A percentile compares a stretch with the other conserved stretches of the same genome.
Conservation (phyloP, 306 rosid genomes). For the Trifolium pratense region DNA sequence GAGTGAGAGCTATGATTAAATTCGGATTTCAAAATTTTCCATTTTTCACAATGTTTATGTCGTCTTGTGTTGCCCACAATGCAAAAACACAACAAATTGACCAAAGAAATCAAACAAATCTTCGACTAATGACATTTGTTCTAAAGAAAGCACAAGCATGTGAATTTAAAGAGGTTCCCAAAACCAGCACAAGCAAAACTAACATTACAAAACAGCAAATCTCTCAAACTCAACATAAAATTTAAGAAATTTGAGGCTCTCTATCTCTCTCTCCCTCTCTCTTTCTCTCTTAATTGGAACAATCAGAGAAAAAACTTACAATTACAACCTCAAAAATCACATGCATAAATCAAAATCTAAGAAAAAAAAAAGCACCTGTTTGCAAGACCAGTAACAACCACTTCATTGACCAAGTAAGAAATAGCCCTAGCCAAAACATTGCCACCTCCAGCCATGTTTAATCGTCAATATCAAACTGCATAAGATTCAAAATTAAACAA, state of each 20-base stretch:
- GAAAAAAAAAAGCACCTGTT: slow-evolving; percentile 43
- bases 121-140: background rate
- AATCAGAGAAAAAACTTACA: slow-evolving; percentile 4
- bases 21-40: background rate
- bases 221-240: slow-evolving; percentile 20
- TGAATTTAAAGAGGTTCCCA: slow-evolving; percentile 8
- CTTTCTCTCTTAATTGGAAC: background rate
- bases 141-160: background rate
- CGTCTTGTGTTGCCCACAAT: background rate
- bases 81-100: background rate
- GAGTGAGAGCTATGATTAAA: background rate
- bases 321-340: slow-evolving; percentile 5
- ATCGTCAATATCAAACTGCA: slow-evolving; percentile 42
- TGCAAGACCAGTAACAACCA: slow-evolving; percentile 59
- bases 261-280: background rate
- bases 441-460: slow-evolving; percentile 56
- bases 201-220: slow-evolving; percentile 21
- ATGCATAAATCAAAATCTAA: background rate
- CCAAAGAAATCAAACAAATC: background rate
- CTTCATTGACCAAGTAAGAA: slow-evolving; percentile 54
- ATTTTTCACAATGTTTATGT: background rate
- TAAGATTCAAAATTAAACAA: background rate
- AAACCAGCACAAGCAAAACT: background rate
- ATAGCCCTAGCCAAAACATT: slow-evolving; percentile 50
- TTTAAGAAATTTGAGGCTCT: background rate